phyloP scores from a whole-genome alignment of 2,329 filamentous ascomycete genomes.

The Mycogone perniciosa region DNA sequence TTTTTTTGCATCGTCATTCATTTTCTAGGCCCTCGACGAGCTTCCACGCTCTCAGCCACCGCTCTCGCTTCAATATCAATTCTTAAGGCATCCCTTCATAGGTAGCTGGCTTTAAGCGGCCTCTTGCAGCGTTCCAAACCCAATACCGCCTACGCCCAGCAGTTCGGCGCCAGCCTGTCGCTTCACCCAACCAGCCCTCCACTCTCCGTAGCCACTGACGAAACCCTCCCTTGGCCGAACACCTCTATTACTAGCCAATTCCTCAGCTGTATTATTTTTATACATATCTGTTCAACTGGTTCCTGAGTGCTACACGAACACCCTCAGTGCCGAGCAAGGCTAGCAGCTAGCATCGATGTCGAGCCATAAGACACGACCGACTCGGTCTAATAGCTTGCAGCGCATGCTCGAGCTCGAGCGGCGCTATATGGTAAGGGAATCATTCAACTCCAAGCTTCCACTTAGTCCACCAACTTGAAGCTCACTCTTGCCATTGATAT shows the following conservation, averaged over 20 bases:
- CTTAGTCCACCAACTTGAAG: neutral
- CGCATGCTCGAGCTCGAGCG: conserved; percentile 56
- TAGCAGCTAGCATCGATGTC: conserved; percentile 6
- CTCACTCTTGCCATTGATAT: neutral
- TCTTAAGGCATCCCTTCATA: neutral
- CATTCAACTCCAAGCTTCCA: neutral
- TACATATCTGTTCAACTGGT: conserved; percentile 4
- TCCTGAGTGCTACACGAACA: neutral
- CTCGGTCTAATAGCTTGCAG: conserved; percentile 45
- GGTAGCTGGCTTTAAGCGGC: neutral
- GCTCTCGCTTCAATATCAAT: neutral
- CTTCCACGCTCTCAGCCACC: neutral
- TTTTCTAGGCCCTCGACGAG: neutral
- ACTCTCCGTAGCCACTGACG: conserved; percentile 11
- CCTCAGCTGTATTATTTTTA: conserved; percentile 2
- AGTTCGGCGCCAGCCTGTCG: conserved; percentile 3
- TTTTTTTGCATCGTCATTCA: conserved; percentile 2
- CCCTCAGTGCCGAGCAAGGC: no score
- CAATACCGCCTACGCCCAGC: conserved; percentile 5
- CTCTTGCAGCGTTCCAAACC: neutral
- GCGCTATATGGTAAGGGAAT: conserved; percentile 47
- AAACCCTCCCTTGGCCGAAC: neutral
- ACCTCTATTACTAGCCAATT: neutral
- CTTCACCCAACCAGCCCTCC: conserved; percentile 7
- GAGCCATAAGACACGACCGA: conserved; percentile 14